Evolutionary conservation across 2,329 filamentous ascomycete species (phyloP).

Genomic region (Coniochaeta pulveracea): DNA sequence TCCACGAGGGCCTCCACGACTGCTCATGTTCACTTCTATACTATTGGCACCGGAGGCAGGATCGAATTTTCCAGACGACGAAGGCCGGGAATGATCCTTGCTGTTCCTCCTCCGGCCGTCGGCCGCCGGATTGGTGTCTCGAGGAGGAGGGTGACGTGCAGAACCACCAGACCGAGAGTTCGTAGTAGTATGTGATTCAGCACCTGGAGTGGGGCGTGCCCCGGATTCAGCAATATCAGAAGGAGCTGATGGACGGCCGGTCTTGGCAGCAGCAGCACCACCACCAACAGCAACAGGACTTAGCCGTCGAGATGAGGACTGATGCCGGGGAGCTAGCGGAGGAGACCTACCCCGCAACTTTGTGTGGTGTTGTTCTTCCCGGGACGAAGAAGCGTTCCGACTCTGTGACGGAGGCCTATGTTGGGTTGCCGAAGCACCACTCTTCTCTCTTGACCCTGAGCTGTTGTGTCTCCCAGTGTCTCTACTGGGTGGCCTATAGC

Average conservation of each 20-base stretch:
- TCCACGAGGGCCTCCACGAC: slow-evolving; percentile 29
- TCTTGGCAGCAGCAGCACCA: too few relatives aligned
- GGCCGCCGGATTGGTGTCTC: too few relatives aligned
- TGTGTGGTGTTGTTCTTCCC: slow-evolving; percentile 8
- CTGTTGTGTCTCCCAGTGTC: too few relatives aligned
- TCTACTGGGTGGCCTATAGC: too few relatives aligned
- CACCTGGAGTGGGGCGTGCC: slow-evolving; percentile 10
- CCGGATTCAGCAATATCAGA: slow-evolving; percentile 13
- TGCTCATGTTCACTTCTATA: slow-evolving; percentile 37
- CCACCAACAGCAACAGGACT: too few relatives aligned
- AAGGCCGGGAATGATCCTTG: too few relatives aligned
- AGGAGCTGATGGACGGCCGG: slow-evolving; percentile 11
- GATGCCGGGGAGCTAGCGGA: slow-evolving; percentile 8
- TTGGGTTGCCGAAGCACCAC: too few relatives aligned
- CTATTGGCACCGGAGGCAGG: slow-evolving; percentile 35
- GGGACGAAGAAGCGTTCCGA: slow-evolving; percentile 10
- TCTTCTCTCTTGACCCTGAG: too few relatives aligned
- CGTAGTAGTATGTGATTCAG: slow-evolving; percentile 5
- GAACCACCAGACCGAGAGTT: slow-evolving; percentile 4
- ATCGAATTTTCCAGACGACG: slow-evolving; percentile 22
- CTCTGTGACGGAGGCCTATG: slow-evolving; percentile 4
- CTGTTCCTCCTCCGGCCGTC: too few relatives aligned
- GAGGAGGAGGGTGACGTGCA: too few relatives aligned
- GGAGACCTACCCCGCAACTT: slow-evolving; percentile 12
- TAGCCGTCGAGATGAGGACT: slow-evolving; percentile 13